phyloP scores from a whole-genome alignment of 148 eudicot species.

The Amaranthus palmeri region DNA sequence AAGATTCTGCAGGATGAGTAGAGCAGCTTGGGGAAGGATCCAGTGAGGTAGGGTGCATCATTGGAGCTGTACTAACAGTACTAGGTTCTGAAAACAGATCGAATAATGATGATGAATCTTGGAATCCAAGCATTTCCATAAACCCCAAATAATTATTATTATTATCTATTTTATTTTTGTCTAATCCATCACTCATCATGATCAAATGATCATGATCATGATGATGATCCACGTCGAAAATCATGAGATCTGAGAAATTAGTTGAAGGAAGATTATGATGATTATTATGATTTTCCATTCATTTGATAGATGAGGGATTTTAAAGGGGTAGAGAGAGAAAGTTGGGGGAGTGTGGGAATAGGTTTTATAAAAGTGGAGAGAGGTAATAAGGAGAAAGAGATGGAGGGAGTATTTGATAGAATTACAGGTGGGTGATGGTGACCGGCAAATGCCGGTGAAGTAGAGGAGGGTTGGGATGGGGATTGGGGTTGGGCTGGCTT shows the following conservation, averaged over 20 bases:
- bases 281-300: slow-evolving; percentile 2
- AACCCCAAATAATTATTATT: slow-evolving; percentile 22
- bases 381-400: neutral
- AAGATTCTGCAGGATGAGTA: slow-evolving; percentile 22
- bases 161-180: neutral
- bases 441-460: slow-evolving; percentile 51
- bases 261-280: neutral
- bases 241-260: neutral
- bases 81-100: slow-evolving; percentile 30
- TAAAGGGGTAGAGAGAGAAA: neutral
- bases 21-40: slow-evolving; percentile 6
- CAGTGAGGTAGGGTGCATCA: neutral
- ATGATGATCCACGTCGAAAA: neutral
- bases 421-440: slow-evolving; percentile 36
- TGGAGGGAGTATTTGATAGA: slow-evolving; percentile 13
- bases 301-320: neutral
- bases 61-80: too few relatives aligned
- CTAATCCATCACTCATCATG: slow-evolving; percentile 8
- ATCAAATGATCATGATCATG: neutral
- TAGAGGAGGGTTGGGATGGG: too few relatives aligned
- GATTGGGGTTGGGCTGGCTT: slow-evolving; percentile 10
- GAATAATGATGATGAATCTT: slow-evolving; percentile 32
- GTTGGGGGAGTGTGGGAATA: slow-evolving; percentile 15
- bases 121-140: slow-evolving; percentile 35
- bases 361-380: slow-evolving; percentile 9